Conservation (phyloP, 2,329 filamentous ascomycete species). For the Tolypocladium inflatum region DNA sequence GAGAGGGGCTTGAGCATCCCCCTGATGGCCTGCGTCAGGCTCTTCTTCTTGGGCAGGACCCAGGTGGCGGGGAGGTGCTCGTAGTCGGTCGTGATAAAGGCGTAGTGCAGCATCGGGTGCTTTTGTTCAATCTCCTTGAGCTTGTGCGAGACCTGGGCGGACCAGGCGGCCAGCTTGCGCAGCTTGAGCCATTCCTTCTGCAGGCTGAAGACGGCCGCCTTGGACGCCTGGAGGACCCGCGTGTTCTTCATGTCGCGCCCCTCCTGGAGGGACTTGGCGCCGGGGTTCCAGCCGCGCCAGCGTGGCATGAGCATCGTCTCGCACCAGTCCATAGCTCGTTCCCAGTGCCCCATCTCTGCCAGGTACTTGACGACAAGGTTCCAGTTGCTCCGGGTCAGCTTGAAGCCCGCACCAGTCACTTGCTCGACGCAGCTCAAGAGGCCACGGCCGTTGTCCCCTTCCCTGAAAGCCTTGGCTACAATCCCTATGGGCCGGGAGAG, state of each 20-base stretch:
- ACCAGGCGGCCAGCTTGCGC: slow-evolving; percentile 39
- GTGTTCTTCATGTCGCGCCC: slow-evolving; percentile 27
- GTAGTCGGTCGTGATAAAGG: slow-evolving; percentile 24
- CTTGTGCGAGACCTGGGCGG: slow-evolving; percentile 29
- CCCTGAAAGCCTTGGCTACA: slow-evolving; percentile 35
- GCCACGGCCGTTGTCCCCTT: slow-evolving; percentile 30
- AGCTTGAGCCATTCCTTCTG: slow-evolving; percentile 41
- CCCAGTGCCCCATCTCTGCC: slow-evolving; percentile 45
- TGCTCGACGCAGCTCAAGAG: slow-evolving; percentile 42
- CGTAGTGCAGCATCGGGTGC: slow-evolving; percentile 31
- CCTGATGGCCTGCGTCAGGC: slow-evolving; percentile 17
- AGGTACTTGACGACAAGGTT: slow-evolving; percentile 66
- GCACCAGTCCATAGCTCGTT: slow-evolving; percentile 63
- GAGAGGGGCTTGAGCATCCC: slow-evolving; percentile 18
- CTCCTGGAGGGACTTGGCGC: slow-evolving; percentile 16
- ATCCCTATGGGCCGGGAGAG: slow-evolving; percentile 38
- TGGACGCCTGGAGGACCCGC: slow-evolving; percentile 20
- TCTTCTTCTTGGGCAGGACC: slow-evolving; percentile 11
- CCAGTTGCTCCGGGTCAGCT: slow-evolving; percentile 69
- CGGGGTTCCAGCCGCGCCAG: slow-evolving; percentile 62
- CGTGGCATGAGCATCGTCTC: slow-evolving; percentile 69
- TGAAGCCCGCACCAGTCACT: slow-evolving; percentile 59
- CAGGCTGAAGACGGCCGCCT: slow-evolving; percentile 36
- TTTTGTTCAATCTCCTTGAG: slow-evolving; percentile 26
- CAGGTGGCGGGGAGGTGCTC: slow-evolving; percentile 17